Evolutionary conservation across 192 early-diverging fungal genomes (phyloP).

Genomic region (Coemansia erecta): DNA sequence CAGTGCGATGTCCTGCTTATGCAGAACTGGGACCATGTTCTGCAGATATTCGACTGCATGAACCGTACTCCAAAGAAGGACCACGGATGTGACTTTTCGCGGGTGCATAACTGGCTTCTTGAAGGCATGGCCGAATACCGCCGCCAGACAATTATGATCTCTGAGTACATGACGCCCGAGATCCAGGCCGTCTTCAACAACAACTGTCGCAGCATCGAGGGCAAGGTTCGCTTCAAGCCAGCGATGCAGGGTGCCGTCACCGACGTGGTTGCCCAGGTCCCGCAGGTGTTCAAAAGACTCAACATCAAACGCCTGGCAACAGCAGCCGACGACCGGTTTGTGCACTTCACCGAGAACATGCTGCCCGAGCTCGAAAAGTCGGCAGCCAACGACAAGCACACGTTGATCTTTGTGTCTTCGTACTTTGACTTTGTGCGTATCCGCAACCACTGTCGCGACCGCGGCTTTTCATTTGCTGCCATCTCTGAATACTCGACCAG

Average conservation of each 20-base stretch:
- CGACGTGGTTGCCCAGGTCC: constrained; percentile 74
- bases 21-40: constrained; percentile 99
- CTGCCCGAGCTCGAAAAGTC: constrained; percentile 53
- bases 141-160: constrained; percentile 86
- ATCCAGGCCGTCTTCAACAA: constrained; percentile 86
- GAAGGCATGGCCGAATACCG: constrained; percentile 82
- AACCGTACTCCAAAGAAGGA: constrained; percentile 86
- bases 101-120: constrained; percentile 80
- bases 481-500: constrained; percentile 89
- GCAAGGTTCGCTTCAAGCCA: constrained; percentile 70
- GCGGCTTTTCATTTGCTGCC: constrained; percentile 69
- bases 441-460: constrained; percentile 81
- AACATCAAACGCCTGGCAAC: constrained; percentile 57
- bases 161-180: constrained; percentile 83
- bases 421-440: constrained; percentile 97
- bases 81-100: constrained; percentile 96
- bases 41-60: constrained; percentile 77
- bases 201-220: constrained; percentile 55
- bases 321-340: constrained; percentile 78
- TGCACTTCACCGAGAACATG: constrained; percentile 75
- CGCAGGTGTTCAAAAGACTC: constrained; percentile 82
- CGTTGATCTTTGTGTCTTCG: constrained; percentile 80
- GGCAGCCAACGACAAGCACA: constrained; percentile 57
- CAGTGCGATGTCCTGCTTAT: constrained; percentile 83
- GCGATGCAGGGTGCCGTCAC: constrained; percentile 66